Evolutionary conservation across 2,329 filamentous ascomycete genomes (phyloP).

Genomic region (Apiospora marii): DNA sequence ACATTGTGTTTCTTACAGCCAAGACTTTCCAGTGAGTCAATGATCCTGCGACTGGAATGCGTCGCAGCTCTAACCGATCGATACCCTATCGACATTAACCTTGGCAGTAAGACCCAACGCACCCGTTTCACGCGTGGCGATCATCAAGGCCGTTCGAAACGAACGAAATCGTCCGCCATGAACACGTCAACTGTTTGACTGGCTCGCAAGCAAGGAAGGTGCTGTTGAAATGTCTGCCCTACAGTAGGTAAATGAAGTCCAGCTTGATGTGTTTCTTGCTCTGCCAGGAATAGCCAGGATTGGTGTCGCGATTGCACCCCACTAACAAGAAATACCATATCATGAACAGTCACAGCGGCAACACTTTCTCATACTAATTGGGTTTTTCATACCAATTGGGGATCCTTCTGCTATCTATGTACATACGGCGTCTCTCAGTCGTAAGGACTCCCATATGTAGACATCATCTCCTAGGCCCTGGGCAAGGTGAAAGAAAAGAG

Average conservation of each 20-base stretch:
- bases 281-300: not conserved
- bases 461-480: not conserved
- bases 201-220: too few species aligned
- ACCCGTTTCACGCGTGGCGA: slow-evolving; percentile 10
- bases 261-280: not conserved
- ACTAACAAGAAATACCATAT: not conserved
- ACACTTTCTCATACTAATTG: not conserved
- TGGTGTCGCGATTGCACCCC: not conserved
- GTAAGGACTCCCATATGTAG: not conserved
- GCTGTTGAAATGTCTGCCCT: not conserved
- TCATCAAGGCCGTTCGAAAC: slow-evolving; percentile 3
- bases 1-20: not conserved
- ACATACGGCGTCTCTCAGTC: not conserved
- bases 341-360: not conserved
- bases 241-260: not conserved
- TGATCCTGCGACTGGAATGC: slow-evolving; percentile 1
- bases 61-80: slow-evolving; percentile 1
- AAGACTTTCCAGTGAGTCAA: not conserved
- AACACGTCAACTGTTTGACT: not conserved
- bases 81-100: not conserved
- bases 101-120: slow-evolving; percentile 5
- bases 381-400: too few species aligned
- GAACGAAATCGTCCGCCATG: not conserved
- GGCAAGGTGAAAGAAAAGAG: not conserved
- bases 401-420: not conserved